Base-by-base conservation (phyloP, 2,329 filamentous ascomycete species). In the Phialophora chinensis region DNA sequence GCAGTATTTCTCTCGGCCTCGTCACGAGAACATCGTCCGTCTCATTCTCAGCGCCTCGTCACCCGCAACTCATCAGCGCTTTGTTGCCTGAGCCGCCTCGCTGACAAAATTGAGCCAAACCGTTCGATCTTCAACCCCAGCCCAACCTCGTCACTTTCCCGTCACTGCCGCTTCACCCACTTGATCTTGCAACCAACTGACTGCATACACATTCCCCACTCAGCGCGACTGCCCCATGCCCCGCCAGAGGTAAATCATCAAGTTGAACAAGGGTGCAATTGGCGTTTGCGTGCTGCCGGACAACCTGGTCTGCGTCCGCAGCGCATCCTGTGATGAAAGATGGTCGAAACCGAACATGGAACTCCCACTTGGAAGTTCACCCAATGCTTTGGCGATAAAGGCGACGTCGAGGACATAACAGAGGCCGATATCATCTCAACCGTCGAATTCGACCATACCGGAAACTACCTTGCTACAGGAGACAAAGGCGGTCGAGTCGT, bases 331-430 rank as follows among this genome's bases (percentile, higher is more conserved):
- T 73, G 72, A 76, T 77, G 77, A 80, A 94, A 90, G 85, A 97
- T 98, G 93, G 93, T 95, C 85, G 93, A 97, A 88, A 91, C 90
- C 85, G 93, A 96, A 84, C 87, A 91, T 83, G 92, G 88, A 86
- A 90, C 92, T 84, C 93, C 93, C 79, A 98, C 93, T 83, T 98
- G 94, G 94, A 98, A 98, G 87, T 98, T 98, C 84, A 98, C 94
- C 81, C 94, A 98, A 93, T 98, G 95, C 85, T 99, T 99, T 83
- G 95, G 95, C 81, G 95, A 99, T 84, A 99, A 99, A 84, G 95
- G 95, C 75, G 95, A 99, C 84, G 94, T 99, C 73, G 95, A 98
- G 81, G 93, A 97, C 80, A 97, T 97, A 79, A 97, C 93, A 81
- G 93, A 97, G 90, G 81, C 82, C 65, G 82, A 84, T 74, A 84